Conservation (phyloP, 2,329 filamentous ascomycete genomes). For the Myotisia sp. region DNA sequence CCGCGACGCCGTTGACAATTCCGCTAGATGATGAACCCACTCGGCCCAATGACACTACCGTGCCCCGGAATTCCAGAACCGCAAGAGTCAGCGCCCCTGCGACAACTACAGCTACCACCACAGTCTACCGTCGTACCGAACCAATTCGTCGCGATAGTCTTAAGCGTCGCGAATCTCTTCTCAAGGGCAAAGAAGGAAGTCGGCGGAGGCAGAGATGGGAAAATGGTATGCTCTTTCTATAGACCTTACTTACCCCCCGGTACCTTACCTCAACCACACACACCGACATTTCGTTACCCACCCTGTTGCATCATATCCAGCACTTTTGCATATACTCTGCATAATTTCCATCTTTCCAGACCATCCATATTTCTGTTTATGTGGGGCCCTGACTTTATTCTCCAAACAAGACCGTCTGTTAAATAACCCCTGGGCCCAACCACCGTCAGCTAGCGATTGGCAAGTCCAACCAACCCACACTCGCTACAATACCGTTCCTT, state of each 20-base stretch:
- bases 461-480: conserved; percentile 67
- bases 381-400: no score
- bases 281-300: no score
- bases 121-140: conserved; percentile 27
- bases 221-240: conserved; percentile 51
- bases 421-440: conserved; percentile 71
- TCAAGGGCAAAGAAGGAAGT: conserved; percentile 84
- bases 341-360: not conserved
- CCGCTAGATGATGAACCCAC: conserved; percentile 50
- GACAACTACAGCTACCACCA: conserved; percentile 8
- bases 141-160: conserved; percentile 31
- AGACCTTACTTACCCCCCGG: no score
- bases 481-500: conserved; percentile 59
- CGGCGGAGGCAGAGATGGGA: conserved; percentile 83
- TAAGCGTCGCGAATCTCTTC: conserved; percentile 56
- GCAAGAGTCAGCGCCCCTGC: conserved; percentile 6
- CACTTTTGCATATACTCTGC: not conserved
- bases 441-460: conserved; percentile 72
- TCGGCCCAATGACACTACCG: not conserved
- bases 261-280: no score
- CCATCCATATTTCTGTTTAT: no score
- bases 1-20: conserved; percentile 52
- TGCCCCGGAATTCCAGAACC: conserved; percentile 18
- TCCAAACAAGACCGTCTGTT: conserved; percentile 85
- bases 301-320: not conserved